These are phyloP conservation scores for Yarrowia yakushimensis DNA, from an alignment of 805 yeast genomes.

Conservation along the genomic window DNA sequence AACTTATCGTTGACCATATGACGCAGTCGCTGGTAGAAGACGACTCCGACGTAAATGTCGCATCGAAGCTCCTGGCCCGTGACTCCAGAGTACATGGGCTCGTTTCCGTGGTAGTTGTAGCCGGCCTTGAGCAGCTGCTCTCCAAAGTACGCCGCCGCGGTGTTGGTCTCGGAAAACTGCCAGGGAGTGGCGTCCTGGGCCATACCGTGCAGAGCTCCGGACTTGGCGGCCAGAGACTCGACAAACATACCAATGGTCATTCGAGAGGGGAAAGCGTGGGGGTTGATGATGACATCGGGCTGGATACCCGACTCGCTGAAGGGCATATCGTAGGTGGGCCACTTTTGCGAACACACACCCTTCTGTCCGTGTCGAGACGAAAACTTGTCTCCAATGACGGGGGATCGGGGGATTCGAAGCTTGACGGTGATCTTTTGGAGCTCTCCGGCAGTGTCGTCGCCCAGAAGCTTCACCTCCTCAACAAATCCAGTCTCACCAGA, in stretches of 20 bases:
- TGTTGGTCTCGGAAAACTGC: slow-evolving; percentile 84
- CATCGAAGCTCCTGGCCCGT: slow-evolving; percentile 97
- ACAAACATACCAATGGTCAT: slow-evolving; percentile 99
- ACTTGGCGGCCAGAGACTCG: slow-evolving; percentile 96
- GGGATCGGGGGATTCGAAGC: slow-evolving; percentile 85
- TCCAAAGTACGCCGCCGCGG: slow-evolving; percentile 97
- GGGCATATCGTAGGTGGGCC: slow-evolving; percentile 97
- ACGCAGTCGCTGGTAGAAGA: slow-evolving; percentile 95
- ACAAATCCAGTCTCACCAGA: slow-evolving; percentile 91
- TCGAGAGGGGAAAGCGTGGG: slow-evolving; percentile 99
- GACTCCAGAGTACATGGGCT: slow-evolving; percentile 98
- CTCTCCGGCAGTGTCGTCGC: slow-evolving; percentile 77
- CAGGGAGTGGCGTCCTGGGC: slow-evolving; percentile 98
- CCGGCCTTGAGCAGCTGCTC: slow-evolving; percentile 86
- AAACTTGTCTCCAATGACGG: slow-evolving; percentile 95
- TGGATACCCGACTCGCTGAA: slow-evolving; percentile 94
- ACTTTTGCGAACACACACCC: slow-evolving; percentile 97
- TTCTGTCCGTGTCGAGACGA: slow-evolving; percentile 98
- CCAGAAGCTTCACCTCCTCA: slow-evolving; percentile 88
- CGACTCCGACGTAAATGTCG: slow-evolving; percentile 95
- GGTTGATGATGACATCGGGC: slow-evolving; percentile 96
- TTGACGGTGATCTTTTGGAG: slow-evolving; percentile 83
- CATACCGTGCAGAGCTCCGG: slow-evolving; percentile 96
- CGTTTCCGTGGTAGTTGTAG: slow-evolving; percentile 96
- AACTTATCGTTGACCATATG: slow-evolving; percentile 99